phyloP scores from a whole-genome alignment of 2,329 filamentous ascomycete species.

The Ophiostoma quercus region DNA sequence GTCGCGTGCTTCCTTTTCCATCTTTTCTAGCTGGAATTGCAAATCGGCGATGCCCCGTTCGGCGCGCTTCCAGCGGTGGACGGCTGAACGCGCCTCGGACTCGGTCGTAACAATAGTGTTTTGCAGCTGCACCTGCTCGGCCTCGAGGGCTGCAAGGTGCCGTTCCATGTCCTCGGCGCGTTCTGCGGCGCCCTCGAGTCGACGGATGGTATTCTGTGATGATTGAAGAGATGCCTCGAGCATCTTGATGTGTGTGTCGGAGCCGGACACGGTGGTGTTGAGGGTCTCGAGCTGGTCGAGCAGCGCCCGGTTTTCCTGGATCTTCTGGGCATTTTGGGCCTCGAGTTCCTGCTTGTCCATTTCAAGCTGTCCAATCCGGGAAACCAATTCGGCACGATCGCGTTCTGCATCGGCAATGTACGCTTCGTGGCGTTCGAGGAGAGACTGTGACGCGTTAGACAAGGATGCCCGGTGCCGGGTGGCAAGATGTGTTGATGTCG shows the following conservation, averaged over 20 bases:
- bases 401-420: constrained; percentile 90
- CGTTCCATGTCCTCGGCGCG: constrained; percentile 74
- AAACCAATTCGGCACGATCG: constrained; percentile 67
- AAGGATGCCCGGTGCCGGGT: neutral
- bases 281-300: constrained; percentile 79
- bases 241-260: constrained; percentile 71
- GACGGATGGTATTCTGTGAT: constrained; percentile 70
- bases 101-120: constrained; percentile 60
- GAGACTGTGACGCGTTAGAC: constrained; percentile 55
- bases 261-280: constrained; percentile 72
- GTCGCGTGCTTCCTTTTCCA: constrained; percentile 75
- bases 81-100: constrained; percentile 70
- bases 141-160: constrained; percentile 72
- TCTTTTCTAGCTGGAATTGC: constrained; percentile 80
- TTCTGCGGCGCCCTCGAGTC: constrained; percentile 65
- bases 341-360: constrained; percentile 68
- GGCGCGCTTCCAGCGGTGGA: constrained; percentile 79
- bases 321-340: constrained; percentile 66
- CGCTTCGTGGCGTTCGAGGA: constrained; percentile 85
- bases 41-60: constrained; percentile 73
- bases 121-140: constrained; percentile 71
- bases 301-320: constrained; percentile 76
- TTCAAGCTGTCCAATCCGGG: constrained; percentile 72
- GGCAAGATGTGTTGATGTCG: neutral
- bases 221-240: constrained; percentile 72